Percentiles rank a stretch among this genome's conserved stretches.
Conservation (phyloP, 164 flowering plant species). For the Annona cherimola region DNA sequence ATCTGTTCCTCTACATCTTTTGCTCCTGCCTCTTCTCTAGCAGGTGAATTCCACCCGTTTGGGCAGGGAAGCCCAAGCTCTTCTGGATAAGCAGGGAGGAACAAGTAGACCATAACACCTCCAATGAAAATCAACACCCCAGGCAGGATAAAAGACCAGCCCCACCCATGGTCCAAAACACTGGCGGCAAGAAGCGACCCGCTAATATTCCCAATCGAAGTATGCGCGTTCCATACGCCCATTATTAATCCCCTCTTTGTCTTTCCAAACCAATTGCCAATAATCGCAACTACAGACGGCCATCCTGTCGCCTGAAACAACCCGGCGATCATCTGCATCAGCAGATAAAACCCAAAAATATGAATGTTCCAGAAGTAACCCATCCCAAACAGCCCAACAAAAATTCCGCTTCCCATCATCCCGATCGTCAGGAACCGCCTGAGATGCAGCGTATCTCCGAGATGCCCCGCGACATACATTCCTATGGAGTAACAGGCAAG, state of each 20-base stretch:
- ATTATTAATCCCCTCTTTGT: constrained; percentile 83
- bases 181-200: constrained; percentile 81
- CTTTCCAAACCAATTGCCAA: constrained; percentile 97
- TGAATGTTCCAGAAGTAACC: constrained; percentile 81
- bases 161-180: constrained; percentile 84
- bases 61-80: constrained; percentile 57
- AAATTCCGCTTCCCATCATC: constrained; percentile 88
- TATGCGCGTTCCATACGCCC: constrained; percentile 95
- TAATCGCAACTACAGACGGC: constrained; percentile 96
- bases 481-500: constrained; percentile 79
- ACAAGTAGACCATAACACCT: constrained; percentile 68
- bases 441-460: constrained; percentile 75
- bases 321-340: constrained; percentile 91
- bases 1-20: constrained; percentile 40
- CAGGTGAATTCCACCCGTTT: constrained; percentile 15
- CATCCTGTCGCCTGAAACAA: constrained; percentile 95
- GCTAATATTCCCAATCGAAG: constrained; percentile 74
- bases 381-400: constrained; percentile 78
- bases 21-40: constrained; percentile 6
- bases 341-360: constrained; percentile 54
- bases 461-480: constrained; percentile 87
- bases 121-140: constrained; percentile 58
- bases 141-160: constrained; percentile 87
- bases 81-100: constrained; percentile 86
- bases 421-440: constrained; percentile 70